Evolutionary conservation across 352 stramenopile species (phyloP), one percentile per base, ranked within the genome.

Genomic region (Thraustotheca clavata): DNA sequence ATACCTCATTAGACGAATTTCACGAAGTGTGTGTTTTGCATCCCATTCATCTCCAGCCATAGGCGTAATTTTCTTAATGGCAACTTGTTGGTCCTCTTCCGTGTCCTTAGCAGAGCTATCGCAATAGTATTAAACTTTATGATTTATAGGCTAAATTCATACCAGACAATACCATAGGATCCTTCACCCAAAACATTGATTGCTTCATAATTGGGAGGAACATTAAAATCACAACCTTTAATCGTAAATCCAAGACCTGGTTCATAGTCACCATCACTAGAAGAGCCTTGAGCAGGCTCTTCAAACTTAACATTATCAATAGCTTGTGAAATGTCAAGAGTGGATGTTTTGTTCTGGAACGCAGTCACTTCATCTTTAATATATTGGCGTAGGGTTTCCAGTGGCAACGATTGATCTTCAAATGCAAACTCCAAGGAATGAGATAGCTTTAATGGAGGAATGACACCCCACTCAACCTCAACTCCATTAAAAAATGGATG

Each of bases 61-160:
- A 9, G 88, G 89, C 31, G 79, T 91, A 62, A 96, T 94, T 70
- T 96, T 96, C 71, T 97, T 97, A 73, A 97, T 95, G 0, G 91
- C 91, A 7, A 96, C 83, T 36, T 88, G 88, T 59, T 78, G 72
- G 41, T 86, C 82, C n/a, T 73, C 85, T 11, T 74, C 71, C 3
- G 75, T 75, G 57, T 96, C 86, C 0, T 74, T 84, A 24, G 88
- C 88, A 7, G 81, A 82, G 49, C 81, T 88, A 41, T 26, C 18
- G 48, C 7, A 18, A 31, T 7, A 40, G 26, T 22, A 60, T 7
- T 16, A 12, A 14, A 20, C 18, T 14, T 59, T 16, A 16, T 38
- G 5, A 14, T 14, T n/a, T n/a, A 26, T 18, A 3, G 46, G 47
- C 14, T 18, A 69, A 7, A 9, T 49, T 26, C 69, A 46, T 61